These are phyloP conservation scores for Lagenidium sp. DNA, from an alignment of 352 stramenopile species.

Conservation along the genomic window DNA sequence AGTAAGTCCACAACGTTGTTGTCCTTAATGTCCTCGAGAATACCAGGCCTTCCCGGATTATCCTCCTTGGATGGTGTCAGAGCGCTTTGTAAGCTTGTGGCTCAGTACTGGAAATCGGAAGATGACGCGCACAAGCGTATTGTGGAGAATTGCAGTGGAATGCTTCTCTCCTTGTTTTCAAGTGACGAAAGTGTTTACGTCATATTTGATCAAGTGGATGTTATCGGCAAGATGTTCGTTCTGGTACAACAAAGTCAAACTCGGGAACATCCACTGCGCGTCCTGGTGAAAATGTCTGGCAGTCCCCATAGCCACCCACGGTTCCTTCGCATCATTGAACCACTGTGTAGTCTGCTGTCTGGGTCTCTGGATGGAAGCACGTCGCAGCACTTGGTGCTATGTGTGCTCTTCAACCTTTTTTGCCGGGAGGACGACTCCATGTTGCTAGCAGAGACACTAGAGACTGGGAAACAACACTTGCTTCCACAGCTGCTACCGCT, in stretches of 20 bases:
- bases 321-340: slow-evolving; percentile 26
- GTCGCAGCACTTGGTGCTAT: slow-evolving; percentile 26
- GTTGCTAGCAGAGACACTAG: slow-evolving; percentile 2
- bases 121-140: slow-evolving; percentile 12
- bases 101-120: slow-evolving; percentile 12
- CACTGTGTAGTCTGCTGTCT: slow-evolving; percentile 13
- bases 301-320: slow-evolving; percentile 20
- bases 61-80: slow-evolving; percentile 33
- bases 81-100: slow-evolving; percentile 19
- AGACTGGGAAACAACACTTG: slow-evolving; percentile 21
- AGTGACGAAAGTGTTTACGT: slow-evolving; percentile 29
- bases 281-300: slow-evolving; percentile 39
- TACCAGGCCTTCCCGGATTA: slow-evolving; percentile 34
- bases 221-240: slow-evolving; percentile 35
- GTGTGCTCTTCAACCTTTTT: slow-evolving; percentile 57
- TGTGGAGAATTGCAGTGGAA: slow-evolving; percentile 35
- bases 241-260: slow-evolving; percentile 8
- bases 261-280: slow-evolving; percentile 14
- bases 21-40: slow-evolving; percentile 30
- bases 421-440: slow-evolving; percentile 14
- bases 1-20: slow-evolving; percentile 39
- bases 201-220: slow-evolving; percentile 37
- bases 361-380: slow-evolving; percentile 1
- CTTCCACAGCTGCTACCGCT: slow-evolving; percentile 50
- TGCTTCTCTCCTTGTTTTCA: slow-evolving; percentile 36